Percentiles rank a stretch among this genome's conserved stretches.
Conservation (phyloP, 129 eudicot genomes). For the Artemisia annua region DNA sequence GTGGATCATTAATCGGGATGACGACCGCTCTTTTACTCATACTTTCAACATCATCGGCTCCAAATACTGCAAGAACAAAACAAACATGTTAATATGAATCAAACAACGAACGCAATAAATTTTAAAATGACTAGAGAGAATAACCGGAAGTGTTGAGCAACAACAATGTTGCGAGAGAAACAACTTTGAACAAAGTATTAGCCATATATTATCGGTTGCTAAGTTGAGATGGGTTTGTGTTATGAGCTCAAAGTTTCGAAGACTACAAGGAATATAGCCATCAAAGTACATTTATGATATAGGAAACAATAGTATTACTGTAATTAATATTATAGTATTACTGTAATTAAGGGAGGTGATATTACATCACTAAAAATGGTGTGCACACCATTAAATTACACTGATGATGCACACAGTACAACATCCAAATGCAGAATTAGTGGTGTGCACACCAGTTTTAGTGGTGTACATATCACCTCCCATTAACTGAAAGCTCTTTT, state of each 20-base stretch:
- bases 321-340: too few relatives aligned
- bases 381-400: too few relatives aligned
- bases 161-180: conserved; percentile 19
- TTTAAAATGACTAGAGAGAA: neutral
- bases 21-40: too few relatives aligned
- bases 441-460: too few relatives aligned
- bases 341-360: too few relatives aligned
- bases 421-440: too few relatives aligned
- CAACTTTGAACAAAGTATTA: conserved; percentile 11
- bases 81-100: neutral
- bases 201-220: conserved; percentile 17
- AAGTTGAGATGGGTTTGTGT: neutral
- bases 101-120: neutral
- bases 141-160: conserved; percentile 24
- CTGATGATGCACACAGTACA: too few relatives aligned
- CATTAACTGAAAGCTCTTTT: neutral
- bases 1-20: neutral
- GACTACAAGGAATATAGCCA: neutral
- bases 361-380: too few relatives aligned
- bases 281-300: neutral
- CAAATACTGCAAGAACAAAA: conserved; percentile 13
- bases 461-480: too few relatives aligned
- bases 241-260: neutral
- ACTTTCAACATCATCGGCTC: neutral
- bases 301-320: neutral